Base-by-base conservation (phyloP, 2,329 filamentous ascomycete genomes). In the Ilyonectria mors-panacis region DNA sequence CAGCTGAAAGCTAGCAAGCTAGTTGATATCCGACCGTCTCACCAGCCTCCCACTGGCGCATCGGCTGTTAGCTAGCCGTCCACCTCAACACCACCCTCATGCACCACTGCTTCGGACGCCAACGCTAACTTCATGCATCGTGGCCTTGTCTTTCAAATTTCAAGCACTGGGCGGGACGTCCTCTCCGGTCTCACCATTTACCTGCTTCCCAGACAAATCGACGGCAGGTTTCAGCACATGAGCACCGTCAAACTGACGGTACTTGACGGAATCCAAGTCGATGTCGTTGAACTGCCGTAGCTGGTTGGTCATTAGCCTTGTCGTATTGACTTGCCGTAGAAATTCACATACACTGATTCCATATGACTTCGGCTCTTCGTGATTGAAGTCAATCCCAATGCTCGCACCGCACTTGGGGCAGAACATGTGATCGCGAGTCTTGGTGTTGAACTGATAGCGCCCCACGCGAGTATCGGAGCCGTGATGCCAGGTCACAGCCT, bases 401-500 rank as follows among this genome's bases (percentile, higher is more conserved):
- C 83, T 85, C 30, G 81, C 76, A 15, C 85, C 84, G 72, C 85
- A 86, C 66, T 81, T 80, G 33, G 79, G 79, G 66, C 85, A 86
- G 70, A 86, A 86, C 78, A 86, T 80, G 71, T 86, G 84, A 66
- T 85, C 83, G 66, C 82, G 83, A 48, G 75, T 64, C 73, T 85
- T 84, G 50, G 82, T 82, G 77, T 85, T 86, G 81, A 86, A 86
- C 60, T 75, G 39, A 28, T 73, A 76, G 42, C 76, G 68, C n/a
- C 63, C 60, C 26, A 77, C 65, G 10, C 73, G 74, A 17, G 63
- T 59, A 6, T 76, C 70, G n/a, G 81, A 78, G 67, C 77, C 75
- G 69, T 83, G 79, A 66, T 85, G 81, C 82, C 83, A 86, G 12
- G 71, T 75, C 48, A 86, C 80, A 39, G 84, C 74, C 3, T 78